Conservation (phyloP, 2,329 filamentous ascomycete genomes). For the Ophiostoma novo-ulmi region DNA sequence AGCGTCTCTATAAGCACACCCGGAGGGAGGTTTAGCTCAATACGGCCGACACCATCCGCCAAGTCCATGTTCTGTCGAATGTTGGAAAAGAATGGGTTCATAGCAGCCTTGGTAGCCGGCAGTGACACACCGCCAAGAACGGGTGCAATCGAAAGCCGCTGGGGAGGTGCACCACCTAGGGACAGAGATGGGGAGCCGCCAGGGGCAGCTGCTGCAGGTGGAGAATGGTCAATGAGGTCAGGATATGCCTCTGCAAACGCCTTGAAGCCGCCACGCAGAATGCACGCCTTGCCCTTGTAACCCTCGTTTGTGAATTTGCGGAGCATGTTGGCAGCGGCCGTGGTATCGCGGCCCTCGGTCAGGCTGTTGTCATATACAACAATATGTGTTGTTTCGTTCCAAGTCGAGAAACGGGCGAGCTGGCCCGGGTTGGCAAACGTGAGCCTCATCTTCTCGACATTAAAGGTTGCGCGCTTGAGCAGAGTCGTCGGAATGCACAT, state of each 20-base stretch:
- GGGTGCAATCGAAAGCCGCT: conserved; percentile 51
- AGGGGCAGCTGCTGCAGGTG: conserved; percentile 28
- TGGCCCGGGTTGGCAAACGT: conserved; percentile 73
- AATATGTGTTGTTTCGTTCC: conserved; percentile 69
- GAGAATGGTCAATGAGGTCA: conserved; percentile 52
- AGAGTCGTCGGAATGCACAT: conserved; percentile 93
- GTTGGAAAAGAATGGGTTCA: conserved; percentile 90
- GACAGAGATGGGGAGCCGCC: conserved; percentile 44
- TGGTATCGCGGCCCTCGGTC: conserved; percentile 71
- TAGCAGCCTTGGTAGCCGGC: conserved; percentile 61
- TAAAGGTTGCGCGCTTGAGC: conserved; percentile 84
- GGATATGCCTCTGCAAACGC: conserved; percentile 66
- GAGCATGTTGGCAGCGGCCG: conserved; percentile 75
- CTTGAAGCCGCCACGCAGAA: conserved; percentile 77
- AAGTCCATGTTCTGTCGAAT: conserved; percentile 97
- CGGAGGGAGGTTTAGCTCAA: conserved; percentile 49
- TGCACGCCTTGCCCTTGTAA: conserved; percentile 66
- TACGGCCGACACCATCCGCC: conserved; percentile 85
- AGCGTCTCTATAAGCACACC: conserved; percentile 50
- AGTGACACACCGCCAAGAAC: conserved; percentile 88
- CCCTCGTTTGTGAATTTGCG: conserved; percentile 89
- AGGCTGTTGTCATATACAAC: conserved; percentile 83
- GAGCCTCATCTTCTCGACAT: conserved; percentile 77
- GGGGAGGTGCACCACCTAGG: conserved; percentile 46
- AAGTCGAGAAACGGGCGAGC: conserved; percentile 67